Percentiles rank a stretch among this genome's conserved stretches.
Conservation (phyloP, 1,139 yeast genomes). For the Debaryomycetaceae sp. region DNA sequence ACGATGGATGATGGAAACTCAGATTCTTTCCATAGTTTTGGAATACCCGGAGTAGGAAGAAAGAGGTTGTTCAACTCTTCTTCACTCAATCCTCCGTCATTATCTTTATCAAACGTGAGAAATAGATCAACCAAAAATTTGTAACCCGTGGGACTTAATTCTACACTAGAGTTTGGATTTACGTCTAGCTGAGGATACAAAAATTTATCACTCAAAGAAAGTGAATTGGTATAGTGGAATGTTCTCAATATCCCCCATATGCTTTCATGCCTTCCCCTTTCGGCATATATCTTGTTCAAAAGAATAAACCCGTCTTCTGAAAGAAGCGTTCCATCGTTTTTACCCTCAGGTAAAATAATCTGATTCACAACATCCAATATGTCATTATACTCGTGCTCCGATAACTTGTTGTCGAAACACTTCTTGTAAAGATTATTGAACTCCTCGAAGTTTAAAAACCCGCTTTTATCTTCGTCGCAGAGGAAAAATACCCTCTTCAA, state of each 20-base stretch:
- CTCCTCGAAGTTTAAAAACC: constrained; percentile 67
- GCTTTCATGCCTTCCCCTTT: constrained; percentile 91
- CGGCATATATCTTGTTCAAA: constrained; percentile 78
- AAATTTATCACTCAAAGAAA: constrained; percentile 76
- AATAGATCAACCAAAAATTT: constrained; percentile 87
- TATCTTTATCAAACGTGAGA: constrained; percentile 82
- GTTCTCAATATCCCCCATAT: constrained; percentile 90
- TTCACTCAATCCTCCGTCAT: constrained; percentile 89
- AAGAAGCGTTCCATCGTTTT: constrained; percentile 43
- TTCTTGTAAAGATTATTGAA: constrained; percentile 64
- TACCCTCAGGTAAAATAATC: constrained; percentile 23
- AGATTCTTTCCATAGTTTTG: constrained; percentile 78
- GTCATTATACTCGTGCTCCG: constrained; percentile 26
- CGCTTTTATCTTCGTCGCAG: constrained; percentile 89
- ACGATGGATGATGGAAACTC: constrained; percentile 87
- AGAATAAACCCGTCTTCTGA: constrained; percentile 73
- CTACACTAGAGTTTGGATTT: constrained; percentile 76
- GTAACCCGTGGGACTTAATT: constrained; percentile 90
- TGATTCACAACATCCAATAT: constrained; percentile 25
- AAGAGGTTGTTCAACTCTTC: constrained; percentile 66
- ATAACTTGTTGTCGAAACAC: constrained; percentile 58
- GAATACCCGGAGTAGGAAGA: constrained; percentile 90
- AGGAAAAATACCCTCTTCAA: constrained; percentile 77
- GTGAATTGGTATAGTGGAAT: constrained; percentile 86
- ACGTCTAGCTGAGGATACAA: constrained; percentile 78